Conservation (phyloP, 495 filamentous ascomycete genomes). For the Darksidea phi region DNA sequence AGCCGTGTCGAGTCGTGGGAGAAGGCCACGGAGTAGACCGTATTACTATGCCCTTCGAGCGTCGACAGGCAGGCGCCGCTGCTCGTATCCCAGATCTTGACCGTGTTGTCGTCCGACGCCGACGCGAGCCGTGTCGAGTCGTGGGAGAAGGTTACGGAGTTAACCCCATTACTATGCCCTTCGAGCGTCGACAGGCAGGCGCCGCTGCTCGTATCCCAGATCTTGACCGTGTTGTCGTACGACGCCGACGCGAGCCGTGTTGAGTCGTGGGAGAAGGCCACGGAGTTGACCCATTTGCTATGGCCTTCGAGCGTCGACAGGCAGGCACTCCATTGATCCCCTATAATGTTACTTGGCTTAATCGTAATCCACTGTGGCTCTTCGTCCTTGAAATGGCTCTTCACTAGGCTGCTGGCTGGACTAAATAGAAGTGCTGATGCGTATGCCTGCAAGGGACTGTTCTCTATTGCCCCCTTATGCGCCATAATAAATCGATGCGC, state of each 20-base stretch:
- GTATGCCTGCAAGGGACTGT: conserved; percentile 15
- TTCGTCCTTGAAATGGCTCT: conserved; percentile 22
- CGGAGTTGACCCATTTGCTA: conserved; percentile 6
- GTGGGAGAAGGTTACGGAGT: too few species aligned
- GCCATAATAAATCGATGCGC: conserved; percentile 40
- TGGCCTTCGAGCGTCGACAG: conserved; percentile 23
- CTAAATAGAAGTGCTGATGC: conserved; percentile 15
- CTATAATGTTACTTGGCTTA: conserved; percentile 15
- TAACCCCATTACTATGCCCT: too few species aligned
- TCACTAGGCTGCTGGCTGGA: conserved; percentile 18
- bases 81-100: too few species aligned
- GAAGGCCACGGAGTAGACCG: too few species aligned
- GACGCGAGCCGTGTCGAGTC: too few species aligned
- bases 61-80: too few species aligned
- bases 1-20: too few species aligned
- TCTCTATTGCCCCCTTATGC: conserved; percentile 35
- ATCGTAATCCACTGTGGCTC: conserved; percentile 25
- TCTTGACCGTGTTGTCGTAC: not conserved
- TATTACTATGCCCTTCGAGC: too few species aligned
- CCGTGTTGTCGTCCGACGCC: too few species aligned
- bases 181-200: too few species aligned
- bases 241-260: conserved; percentile 75
- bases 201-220: not conserved
- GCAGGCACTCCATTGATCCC: conserved; percentile 19
- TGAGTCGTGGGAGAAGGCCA: conserved; percentile 41